Percentiles rank a stretch among this genome's conserved stretches.
These are phyloP conservation scores for Chlamydomonas sphaeroides DNA, from an alignment of 139 green algal species.

Conservation along the genomic window DNA sequence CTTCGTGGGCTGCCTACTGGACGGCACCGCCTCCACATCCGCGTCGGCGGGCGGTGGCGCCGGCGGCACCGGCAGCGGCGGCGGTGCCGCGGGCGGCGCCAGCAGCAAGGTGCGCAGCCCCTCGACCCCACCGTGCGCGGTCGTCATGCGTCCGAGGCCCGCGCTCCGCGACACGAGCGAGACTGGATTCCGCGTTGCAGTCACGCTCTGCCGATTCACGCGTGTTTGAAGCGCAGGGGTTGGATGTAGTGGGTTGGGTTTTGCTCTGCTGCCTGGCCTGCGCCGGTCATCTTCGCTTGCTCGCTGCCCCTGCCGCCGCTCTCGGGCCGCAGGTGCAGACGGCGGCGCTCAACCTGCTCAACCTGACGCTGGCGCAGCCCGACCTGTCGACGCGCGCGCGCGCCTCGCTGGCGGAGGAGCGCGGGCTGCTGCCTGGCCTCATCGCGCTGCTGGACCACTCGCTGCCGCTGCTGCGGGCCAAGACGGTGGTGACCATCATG, in stretches of 20 bases:
- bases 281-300: no score
- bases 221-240: no score
- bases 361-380: conserved; percentile 60
- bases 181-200: no score
- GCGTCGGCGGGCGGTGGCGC: not conserved
- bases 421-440: conserved; percentile 59
- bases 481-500: conserved; percentile 69
- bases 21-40: conserved; percentile 24
- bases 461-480: conserved; percentile 71
- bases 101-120: conserved; percentile 53
- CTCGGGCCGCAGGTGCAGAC: no score
- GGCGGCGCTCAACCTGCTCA: conserved; percentile 80
- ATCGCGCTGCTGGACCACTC: conserved; percentile 75
- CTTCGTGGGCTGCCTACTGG: conserved; percentile 60
- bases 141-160: no score
- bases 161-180: no score
- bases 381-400: conserved; percentile 21
- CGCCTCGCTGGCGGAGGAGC: conserved; percentile 60
- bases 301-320: no score
- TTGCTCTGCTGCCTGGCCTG: no score
- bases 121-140: no score
- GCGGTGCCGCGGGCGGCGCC: conserved; percentile 20
- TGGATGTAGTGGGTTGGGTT: no score
- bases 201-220: no score
- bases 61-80: not conserved